Evolutionary conservation across 805 yeast genomes (phyloP), one percentile per base, ranked within the genome.

Genomic region (Kuraishia ogatae): DNA sequence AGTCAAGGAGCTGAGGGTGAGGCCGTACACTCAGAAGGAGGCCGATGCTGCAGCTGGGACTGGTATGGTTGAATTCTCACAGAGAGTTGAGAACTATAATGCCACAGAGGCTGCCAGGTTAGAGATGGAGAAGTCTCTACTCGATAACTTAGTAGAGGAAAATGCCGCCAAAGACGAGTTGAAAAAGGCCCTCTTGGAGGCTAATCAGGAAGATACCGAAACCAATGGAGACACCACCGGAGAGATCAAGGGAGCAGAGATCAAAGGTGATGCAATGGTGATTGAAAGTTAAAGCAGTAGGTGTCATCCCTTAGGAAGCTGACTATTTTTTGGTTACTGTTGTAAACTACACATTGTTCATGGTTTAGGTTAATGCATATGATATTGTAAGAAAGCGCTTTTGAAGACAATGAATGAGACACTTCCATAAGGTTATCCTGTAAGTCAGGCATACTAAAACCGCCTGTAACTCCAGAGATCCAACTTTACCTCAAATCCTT

Each of bases 11-110:
- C 74, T 94, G 62, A 81, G 79, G 56, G 82, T 77, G 52, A 86
- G 85, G 54, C 97, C 97, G 8, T 93, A 93, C 66, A 84, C 97
- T 3, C 85, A 82, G 55, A 81, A 87, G 58, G 98, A 93, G 65
- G 85, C 96, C 47, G 91, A 90, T 64, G 97, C 97, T 35, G 97
- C 96, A 1, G 80, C 87, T 0, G 98, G 98, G 2, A 73, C 79
- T 19, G 85, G 89, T 66, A 73, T 93, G 63, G 77, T 77, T 53
- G 85, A 81, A 67, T 92, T 83, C 67, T 66, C 85, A 63, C 74
- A 77, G 54, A 76, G 81, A 53, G 92, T 86, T 21, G 85, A 85
- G 58, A 72, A 78, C 58, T 82, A 84, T 63, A 73, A 71, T 63
- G 66, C 74, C 35, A 71, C 77, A 52, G 83, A 82, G 55, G 75